These are phyloP conservation scores for Mentha longifolia DNA, from an alignment of 257 asterid genomes.

Conservation along the genomic window DNA sequence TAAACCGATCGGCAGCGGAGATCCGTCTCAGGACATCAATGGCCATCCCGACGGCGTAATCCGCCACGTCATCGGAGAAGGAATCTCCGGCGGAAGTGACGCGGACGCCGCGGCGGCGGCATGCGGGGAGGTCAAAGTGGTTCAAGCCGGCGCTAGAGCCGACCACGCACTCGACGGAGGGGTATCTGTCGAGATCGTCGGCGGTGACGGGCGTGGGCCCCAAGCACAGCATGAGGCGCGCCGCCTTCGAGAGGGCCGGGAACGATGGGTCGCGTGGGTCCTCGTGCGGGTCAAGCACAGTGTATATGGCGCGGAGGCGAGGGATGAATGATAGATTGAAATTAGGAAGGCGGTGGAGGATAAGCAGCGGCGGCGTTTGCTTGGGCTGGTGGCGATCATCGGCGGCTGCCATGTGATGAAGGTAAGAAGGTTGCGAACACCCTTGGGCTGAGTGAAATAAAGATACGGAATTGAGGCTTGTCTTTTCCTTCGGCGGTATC, in stretches of 20 bases:
- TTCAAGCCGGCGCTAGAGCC: conserved; percentile 56
- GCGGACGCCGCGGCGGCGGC: conserved; percentile 58
- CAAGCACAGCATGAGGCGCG: conserved; percentile 48
- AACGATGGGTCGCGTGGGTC: conserved; percentile 44
- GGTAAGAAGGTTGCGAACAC: no score
- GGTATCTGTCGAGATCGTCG: conserved; percentile 48
- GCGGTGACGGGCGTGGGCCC: conserved; percentile 47
- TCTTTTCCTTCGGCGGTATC: no score
- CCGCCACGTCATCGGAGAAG: conserved; percentile 71
- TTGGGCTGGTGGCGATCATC: background rate
- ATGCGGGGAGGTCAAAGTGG: conserved; percentile 62
- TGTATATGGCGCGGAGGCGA: conserved; percentile 36
- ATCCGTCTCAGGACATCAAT: conserved; percentile 66
- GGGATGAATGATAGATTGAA: conserved; percentile 12
- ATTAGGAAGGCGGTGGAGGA: conserved; percentile 46
- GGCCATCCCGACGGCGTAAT: conserved; percentile 57
- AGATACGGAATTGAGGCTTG: no score
- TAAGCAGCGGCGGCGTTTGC: conserved; percentile 28
- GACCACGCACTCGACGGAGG: conserved; percentile 57
- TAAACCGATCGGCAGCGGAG: conserved; percentile 56
- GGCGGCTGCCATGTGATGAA: conserved; percentile 24
- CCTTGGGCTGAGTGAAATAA: no score
- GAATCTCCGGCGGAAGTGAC: conserved; percentile 49
- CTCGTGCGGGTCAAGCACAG: conserved; percentile 47
- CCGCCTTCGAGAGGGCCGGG: conserved; percentile 41